These are phyloP conservation scores for Candida chauliodis DNA, from an alignment of 805 yeast species.

Conservation along the genomic window DNA sequence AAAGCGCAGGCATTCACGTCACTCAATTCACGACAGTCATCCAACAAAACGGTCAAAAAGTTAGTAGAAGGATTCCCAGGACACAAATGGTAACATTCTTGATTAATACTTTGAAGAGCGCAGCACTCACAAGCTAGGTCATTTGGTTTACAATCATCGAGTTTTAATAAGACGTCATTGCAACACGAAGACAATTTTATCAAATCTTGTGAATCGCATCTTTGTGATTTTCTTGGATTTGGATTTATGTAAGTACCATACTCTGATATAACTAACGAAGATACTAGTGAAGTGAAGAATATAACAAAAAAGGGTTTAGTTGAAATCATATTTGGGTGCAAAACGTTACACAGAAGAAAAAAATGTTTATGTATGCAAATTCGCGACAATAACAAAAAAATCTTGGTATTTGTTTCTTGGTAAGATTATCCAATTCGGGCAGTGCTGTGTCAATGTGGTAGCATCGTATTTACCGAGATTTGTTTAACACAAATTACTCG, in stretches of 20 bases:
- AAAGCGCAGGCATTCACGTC: constrained; percentile 50
- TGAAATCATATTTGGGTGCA: constrained; percentile 5
- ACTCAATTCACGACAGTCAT: constrained; percentile 44
- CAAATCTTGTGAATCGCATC: constrained; percentile 44
- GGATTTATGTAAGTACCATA: constrained; percentile 42
- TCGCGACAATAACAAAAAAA: no score
- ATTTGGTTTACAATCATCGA: constrained; percentile 50
- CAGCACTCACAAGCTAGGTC: constrained; percentile 57
- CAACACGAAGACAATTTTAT: constrained; percentile 43
- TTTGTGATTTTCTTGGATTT: constrained; percentile 37
- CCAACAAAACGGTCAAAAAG: constrained; percentile 41
- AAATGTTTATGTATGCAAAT: neutral
- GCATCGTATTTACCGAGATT: no score
- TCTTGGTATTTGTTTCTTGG: no score
- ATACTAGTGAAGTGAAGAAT: neutral
- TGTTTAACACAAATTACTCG: no score
- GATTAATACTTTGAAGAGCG: constrained; percentile 47
- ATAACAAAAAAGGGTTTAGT: neutral
- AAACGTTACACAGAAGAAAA: neutral
- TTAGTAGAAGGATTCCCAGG: constrained; percentile 47
- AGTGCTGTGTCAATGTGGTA: no score
- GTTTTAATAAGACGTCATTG: constrained; percentile 41
- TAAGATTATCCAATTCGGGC: no score
- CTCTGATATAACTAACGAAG: constrained; percentile 9
- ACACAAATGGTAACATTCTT: constrained; percentile 46